These are phyloP conservation scores for Solanum sparsipilum DNA, from an alignment of 257 asterid species.

Conservation along the genomic window DNA sequence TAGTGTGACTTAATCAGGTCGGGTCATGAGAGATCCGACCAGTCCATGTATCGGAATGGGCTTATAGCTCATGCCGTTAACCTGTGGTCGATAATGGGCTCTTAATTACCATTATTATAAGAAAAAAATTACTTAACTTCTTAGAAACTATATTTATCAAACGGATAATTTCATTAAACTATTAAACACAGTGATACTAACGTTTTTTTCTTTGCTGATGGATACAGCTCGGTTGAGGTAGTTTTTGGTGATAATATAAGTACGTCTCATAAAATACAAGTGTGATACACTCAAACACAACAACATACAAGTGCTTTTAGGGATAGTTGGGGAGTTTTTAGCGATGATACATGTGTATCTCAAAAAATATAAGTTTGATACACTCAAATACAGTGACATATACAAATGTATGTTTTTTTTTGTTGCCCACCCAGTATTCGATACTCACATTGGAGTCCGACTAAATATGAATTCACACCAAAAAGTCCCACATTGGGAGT, in stretches of 20 bases:
- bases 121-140: too few species aligned
- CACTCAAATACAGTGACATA: background rate
- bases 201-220: background rate
- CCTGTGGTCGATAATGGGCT: background rate
- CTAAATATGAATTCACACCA: too few species aligned
- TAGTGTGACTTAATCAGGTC: background rate
- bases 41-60: background rate
- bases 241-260: background rate
- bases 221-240: background rate
- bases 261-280: background rate
- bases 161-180: background rate
- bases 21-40: background rate
- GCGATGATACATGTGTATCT: too few species aligned
- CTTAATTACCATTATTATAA: background rate
- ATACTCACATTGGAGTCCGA: too few species aligned
- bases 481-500: too few species aligned
- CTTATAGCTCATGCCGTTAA: background rate
- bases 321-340: too few species aligned
- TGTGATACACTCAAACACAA: background rate
- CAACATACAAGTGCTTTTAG: background rate
- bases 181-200: background rate
- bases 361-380: background rate
- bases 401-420: background rate
- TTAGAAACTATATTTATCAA: background rate
- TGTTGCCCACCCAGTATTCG: rapidly evolving